Percentiles rank a stretch among this genome's conserved stretches.
These are phyloP conservation scores for Galerina sulciceps DNA, from an alignment of 768 basidiomycete genomes.

Conservation along the genomic window DNA sequence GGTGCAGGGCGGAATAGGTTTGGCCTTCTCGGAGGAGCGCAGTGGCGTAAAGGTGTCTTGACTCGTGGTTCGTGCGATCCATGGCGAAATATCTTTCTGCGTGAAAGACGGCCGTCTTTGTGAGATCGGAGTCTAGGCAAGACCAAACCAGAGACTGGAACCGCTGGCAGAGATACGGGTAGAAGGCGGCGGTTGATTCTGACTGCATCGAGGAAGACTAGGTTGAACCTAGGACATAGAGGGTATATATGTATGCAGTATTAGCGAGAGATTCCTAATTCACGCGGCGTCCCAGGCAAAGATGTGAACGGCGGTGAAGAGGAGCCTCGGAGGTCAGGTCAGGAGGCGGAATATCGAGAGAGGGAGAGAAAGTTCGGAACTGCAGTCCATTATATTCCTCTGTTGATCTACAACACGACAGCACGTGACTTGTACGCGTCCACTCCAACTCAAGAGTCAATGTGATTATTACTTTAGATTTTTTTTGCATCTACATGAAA, in stretches of 20 bases:
- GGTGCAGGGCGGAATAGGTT: slow-evolving; percentile 72
- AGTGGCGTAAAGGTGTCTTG: slow-evolving; percentile 84
- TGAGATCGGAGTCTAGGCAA: slow-evolving; percentile 81
- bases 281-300: slow-evolving; percentile 14
- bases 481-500: slow-evolving; percentile 11
- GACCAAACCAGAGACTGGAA: slow-evolving; percentile 80
- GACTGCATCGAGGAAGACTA: slow-evolving; percentile 52
- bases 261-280: not conserved
- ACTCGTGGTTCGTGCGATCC: slow-evolving; percentile 74
- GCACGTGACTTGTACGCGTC: slow-evolving; percentile 31
- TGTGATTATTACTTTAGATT: slow-evolving; percentile 7
- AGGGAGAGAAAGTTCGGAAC: slow-evolving; percentile 3
- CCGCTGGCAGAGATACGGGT: slow-evolving; percentile 66
- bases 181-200: slow-evolving; percentile 52
- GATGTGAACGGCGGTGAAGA: slow-evolving; percentile 3
- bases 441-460: not conserved
- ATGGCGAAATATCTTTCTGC: slow-evolving; percentile 83
- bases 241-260: slow-evolving; percentile 3
- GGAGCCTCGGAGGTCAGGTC: not conserved
- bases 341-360: slow-evolving; percentile 11
- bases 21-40: slow-evolving; percentile 72
- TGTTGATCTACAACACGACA: slow-evolving; percentile 30
- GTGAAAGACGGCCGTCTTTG: slow-evolving; percentile 84
- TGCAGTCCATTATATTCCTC: slow-evolving; percentile 18
- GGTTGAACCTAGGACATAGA: slow-evolving; percentile 34